These are phyloP conservation scores for Populus alba DNA, from an alignment of 345 rosid species.

Conservation along the genomic window DNA sequence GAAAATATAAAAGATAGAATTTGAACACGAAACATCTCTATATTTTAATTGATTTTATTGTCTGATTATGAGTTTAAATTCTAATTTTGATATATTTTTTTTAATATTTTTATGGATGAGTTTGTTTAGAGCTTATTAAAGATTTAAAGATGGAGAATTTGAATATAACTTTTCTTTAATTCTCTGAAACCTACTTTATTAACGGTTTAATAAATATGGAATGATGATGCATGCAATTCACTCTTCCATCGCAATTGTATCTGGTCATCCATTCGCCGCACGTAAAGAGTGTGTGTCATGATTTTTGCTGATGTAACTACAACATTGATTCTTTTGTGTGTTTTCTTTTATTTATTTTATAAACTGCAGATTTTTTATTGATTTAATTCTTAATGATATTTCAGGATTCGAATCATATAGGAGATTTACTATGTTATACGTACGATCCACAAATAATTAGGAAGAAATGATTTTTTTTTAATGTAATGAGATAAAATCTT, in stretches of 20 bases:
- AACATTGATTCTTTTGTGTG: background rate
- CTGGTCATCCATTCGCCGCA: background rate
- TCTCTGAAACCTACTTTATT: background rate
- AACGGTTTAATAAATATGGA: background rate
- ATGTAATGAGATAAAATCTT: too few species aligned
- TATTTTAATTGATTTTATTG: too few species aligned
- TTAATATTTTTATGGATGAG: too few species aligned
- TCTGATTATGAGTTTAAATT: too few species aligned
- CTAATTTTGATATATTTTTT: too few species aligned
- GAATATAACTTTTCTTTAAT: background rate
- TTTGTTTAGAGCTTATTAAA: background rate
- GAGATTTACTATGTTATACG: too few species aligned
- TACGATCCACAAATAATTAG: background rate
- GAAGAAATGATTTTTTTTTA: background rate
- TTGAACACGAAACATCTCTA: too few species aligned
- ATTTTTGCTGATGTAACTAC: background rate
- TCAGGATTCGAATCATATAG: too few species aligned
- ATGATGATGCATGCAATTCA: background rate
- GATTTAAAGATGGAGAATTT: background rate
- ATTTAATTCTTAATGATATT: background rate
- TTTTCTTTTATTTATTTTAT: background rate
- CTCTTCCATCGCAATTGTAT: background rate
- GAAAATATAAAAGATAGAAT: too few species aligned
- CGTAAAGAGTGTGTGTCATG: background rate
- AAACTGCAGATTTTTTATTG: background rate